Base-by-base conservation (phyloP, 2,329 filamentous ascomycete genomes). In the Alternaria brassicae region DNA sequence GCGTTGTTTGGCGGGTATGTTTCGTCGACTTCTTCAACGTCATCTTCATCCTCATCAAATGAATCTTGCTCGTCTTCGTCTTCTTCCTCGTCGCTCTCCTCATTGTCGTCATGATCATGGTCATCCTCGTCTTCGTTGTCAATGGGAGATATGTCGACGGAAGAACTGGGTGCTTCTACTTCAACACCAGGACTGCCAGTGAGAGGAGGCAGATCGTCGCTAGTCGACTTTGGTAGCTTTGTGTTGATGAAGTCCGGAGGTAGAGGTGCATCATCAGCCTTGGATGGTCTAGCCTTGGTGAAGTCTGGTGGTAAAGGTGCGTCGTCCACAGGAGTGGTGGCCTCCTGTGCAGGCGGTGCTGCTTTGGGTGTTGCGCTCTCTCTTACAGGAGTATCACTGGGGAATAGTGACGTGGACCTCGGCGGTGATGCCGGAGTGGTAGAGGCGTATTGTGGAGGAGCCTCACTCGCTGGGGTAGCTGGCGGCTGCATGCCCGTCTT, bases 141-240 rank as follows among this genome's bases (percentile, higher is more conserved):
- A 23, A 72, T 60, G 19, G 70, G 73, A 21, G 72, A 75, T 47
- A 69, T 73, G 30, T 76, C 72, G 7, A 69, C 71, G 25, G 71
- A 72, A 25, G 75, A 78, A 27, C 71, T 71, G 8, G 76, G 75
- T 17, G 70, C 74, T 53, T 79, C 74, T 2, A 79, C 72, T 49
- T 82, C 78, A 10, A 83, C 72, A 19, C 80, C 78, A n/a, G 81
- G 81, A 40, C 80, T 82, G 13, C 81, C 81, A 32, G 81, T 81
- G 30, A 83, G 73, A 6, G 81, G 81, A 34, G 78, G 78, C 13
- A 79, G 44, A 39, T 78, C 81, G 28, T 82, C 80, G 40, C 74
- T 72, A 12, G 65, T 62, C 23, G 66, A 61, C 56, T 77, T 70
- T 2, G 72, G 62, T 19, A 54, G 66, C 21, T 75, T 75, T 27